phyloP scores from a whole-genome alignment of 345 rosid species.

The Brassica juncea region DNA sequence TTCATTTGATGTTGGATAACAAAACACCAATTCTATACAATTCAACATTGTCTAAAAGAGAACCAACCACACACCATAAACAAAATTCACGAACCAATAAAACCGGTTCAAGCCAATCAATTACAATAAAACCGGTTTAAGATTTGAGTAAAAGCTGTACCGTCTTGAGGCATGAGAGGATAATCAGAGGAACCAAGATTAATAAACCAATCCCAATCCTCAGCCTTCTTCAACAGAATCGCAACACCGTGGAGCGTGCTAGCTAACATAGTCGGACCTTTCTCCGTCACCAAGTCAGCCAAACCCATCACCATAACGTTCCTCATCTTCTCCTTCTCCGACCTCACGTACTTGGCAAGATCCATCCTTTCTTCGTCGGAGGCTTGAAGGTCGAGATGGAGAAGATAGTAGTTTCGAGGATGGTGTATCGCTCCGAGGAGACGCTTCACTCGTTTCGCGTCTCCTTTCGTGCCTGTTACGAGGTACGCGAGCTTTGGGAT shows the following conservation, averaged over 20 bases:
- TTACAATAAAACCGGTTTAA: background rate
- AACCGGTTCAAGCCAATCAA: background rate
- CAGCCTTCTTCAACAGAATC: conserved; percentile 66
- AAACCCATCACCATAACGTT: conserved; percentile 88
- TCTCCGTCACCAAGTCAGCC: conserved; percentile 74
- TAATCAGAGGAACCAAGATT: conserved; percentile 83
- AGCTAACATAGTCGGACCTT: conserved; percentile 86
- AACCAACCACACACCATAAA: background rate
- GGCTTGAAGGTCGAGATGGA: conserved; percentile 90
- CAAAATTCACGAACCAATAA: background rate
- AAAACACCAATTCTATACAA: background rate
- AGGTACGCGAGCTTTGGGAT: conserved; percentile 72
- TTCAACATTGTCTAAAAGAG: background rate
- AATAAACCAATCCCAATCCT: conserved; percentile 92
- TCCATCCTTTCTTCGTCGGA: conserved; percentile 73
- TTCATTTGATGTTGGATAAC: background rate
- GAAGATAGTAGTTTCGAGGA: conserved; percentile 74
- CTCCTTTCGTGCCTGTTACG: conserved; percentile 80
- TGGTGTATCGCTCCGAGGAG: conserved; percentile 72
- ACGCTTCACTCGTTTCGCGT: conserved; percentile 57
- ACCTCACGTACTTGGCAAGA: conserved; percentile 69
- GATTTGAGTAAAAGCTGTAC: conserved; percentile 41
- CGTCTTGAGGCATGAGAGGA: conserved; percentile 91
- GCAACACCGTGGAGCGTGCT: conserved; percentile 72
- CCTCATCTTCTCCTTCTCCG: conserved; percentile 58